Percentiles rank a stretch among this genome's conserved stretches.
phyloP scores from a whole-genome alignment of 1,139 yeast genomes.

The Pneumocystis wakefieldiae region DNA sequence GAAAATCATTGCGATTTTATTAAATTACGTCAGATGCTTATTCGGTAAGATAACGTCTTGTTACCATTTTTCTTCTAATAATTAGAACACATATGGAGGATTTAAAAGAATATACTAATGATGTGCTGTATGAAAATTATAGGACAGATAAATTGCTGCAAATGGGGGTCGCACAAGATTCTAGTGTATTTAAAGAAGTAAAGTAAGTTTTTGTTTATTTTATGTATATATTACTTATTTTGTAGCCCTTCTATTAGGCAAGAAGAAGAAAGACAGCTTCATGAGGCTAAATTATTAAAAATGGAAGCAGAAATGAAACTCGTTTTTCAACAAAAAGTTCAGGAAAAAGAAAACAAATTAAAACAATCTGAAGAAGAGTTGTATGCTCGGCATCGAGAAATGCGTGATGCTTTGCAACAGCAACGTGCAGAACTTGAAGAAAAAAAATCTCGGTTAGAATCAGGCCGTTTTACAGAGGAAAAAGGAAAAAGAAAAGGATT shows the following conservation, averaged over 20 bases:
- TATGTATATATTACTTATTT: not conserved
- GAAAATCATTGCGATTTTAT: constrained; percentile 89
- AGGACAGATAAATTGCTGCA: constrained; percentile 65
- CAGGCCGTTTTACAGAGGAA: constrained; percentile 40
- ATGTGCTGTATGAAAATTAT: constrained; percentile 70
- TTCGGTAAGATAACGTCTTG: constrained; percentile 37
- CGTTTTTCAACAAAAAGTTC: constrained; percentile 91
- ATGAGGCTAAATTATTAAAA: constrained; percentile 84
- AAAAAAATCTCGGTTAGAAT: constrained; percentile 72
- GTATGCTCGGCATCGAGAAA: constrained; percentile 88
- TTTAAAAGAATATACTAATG: constrained; percentile 72
- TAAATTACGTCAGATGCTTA: constrained; percentile 73
- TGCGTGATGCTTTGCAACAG: constrained; percentile 83
- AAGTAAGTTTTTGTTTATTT: constrained; percentile 27
- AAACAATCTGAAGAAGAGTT: constrained; percentile 95
- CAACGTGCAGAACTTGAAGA: constrained; percentile 85
- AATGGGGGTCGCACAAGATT: constrained; percentile 88
- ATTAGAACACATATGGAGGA: constrained; percentile 57
- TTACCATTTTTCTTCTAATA: not conserved
- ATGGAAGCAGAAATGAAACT: constrained; percentile 95
- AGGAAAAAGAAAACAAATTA: constrained; percentile 92
- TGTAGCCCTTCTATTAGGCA: constrained; percentile 63
- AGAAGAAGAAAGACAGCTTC: constrained; percentile 84
- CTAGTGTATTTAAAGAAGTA: constrained; percentile 78
- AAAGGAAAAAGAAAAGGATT: constrained; percentile 35